A percentile compares a stretch with the other conserved stretches of the same genome.
phyloP scores from a whole-genome alignment of 2,329 filamentous ascomycete species.

The Juglanconis oblonga region DNA sequence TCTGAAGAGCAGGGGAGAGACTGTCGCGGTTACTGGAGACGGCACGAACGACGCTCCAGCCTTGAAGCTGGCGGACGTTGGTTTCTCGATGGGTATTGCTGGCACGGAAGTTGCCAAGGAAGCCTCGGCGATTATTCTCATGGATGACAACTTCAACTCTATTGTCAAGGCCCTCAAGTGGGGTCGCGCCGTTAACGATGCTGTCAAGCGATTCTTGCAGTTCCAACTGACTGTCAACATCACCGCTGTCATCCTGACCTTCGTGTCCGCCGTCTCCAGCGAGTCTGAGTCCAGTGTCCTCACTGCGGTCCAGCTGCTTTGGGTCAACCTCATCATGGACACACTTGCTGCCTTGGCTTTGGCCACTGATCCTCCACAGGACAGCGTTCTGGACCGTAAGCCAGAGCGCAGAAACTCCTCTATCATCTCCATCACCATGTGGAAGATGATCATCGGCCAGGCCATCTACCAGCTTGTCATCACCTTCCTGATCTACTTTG shows the following conservation, averaged over 20 bases:
- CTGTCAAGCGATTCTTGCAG: slow-evolving; percentile 73
- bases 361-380: slow-evolving; percentile 84
- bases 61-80: slow-evolving; percentile 63
- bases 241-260: slow-evolving; percentile 82
- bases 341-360: slow-evolving; percentile 87
- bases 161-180: slow-evolving; percentile 66
- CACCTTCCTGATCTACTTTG: slow-evolving; percentile 75
- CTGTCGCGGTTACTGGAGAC: slow-evolving; percentile 76
- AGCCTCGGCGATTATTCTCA: slow-evolving; percentile 64
- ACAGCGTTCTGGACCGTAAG: slow-evolving; percentile 76
- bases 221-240: slow-evolving; percentile 87
- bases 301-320: slow-evolving; percentile 86
- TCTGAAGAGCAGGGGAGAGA: slow-evolving; percentile 71
- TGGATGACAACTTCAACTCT: slow-evolving; percentile 65
- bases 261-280: slow-evolving; percentile 79
- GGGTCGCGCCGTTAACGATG: slow-evolving; percentile 74
- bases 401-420: slow-evolving; percentile 55
- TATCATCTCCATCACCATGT: slow-evolving; percentile 86
- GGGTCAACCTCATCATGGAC: slow-evolving; percentile 98
- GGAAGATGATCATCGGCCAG: slow-evolving; percentile 98
- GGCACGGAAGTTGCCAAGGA: slow-evolving; percentile 68
- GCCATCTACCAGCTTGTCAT: slow-evolving; percentile 82
- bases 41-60: slow-evolving; percentile 66
- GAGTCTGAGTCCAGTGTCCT: slow-evolving; percentile 69
- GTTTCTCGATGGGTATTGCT: slow-evolving; percentile 66